phyloP scores from a whole-genome alignment of 768 basidiomycete species.

The Hysterangium stoloniferum region DNA sequence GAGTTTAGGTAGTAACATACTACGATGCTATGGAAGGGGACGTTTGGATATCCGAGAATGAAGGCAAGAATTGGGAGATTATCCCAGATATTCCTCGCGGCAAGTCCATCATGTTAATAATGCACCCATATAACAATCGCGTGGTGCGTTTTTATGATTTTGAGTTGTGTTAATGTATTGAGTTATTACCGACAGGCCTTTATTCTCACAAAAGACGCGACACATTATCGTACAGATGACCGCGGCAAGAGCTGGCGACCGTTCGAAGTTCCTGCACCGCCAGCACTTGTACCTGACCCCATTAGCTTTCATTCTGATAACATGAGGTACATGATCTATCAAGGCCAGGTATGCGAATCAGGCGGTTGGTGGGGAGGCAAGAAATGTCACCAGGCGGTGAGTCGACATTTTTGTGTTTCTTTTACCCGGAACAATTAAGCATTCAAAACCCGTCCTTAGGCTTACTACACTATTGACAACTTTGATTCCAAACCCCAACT shows the following conservation, averaged over 20 bases:
- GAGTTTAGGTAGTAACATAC: conserved; percentile 57
- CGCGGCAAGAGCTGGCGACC: conserved; percentile 81
- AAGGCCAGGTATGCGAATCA: conserved; percentile 57
- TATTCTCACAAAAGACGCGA: conserved; percentile 63
- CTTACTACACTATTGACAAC: conserved; percentile 81
- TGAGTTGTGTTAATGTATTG: conserved; percentile 3
- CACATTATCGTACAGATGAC: conserved; percentile 84
- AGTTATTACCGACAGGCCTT: conserved; percentile 57
- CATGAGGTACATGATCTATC: conserved; percentile 68
- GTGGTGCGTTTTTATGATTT: conserved; percentile 45
- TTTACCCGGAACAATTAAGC: conserved; percentile 7
- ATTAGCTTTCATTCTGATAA: conserved; percentile 84
- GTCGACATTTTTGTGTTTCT: conserved; percentile 17
- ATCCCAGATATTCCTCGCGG: conserved; percentile 45
- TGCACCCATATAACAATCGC: conserved; percentile 79
- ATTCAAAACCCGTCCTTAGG: conserved; percentile 36
- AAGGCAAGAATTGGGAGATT: conserved; percentile 66
- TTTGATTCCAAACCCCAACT: conserved; percentile 54
- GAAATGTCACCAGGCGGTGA: conserved; percentile 67
- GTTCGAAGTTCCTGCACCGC: conserved; percentile 59
- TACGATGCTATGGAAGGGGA: conserved; percentile 66
- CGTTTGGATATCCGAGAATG: conserved; percentile 75
- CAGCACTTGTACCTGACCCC: conserved; percentile 51
- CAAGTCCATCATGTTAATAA: conserved; percentile 61
- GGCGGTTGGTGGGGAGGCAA: conserved; percentile 38